phyloP scores from a whole-genome alignment of 116 monocot species.

The Trichopus zeylanicus region DNA sequence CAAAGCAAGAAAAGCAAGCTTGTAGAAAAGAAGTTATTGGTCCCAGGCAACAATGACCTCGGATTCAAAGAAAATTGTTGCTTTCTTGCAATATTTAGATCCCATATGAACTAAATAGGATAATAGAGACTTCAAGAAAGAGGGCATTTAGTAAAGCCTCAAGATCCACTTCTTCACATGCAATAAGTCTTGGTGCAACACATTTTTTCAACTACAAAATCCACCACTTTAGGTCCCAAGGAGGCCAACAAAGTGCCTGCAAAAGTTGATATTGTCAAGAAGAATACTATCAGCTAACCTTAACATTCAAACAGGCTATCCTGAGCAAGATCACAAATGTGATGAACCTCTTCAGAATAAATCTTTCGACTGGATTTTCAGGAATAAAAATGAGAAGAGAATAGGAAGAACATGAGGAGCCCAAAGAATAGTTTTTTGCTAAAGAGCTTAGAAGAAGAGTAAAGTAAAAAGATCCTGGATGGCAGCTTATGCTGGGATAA shows the following conservation, averaged over 20 bases:
- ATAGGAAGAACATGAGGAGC: too few species aligned
- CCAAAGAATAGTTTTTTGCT: too few species aligned
- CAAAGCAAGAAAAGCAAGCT: neutral
- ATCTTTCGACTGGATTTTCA: neutral
- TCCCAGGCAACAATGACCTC: neutral
- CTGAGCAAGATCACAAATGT: slow-evolving; percentile 1
- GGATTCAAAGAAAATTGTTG: neutral
- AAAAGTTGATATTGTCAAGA: slow-evolving; percentile 19
- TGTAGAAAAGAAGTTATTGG: neutral
- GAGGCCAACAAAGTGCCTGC: slow-evolving; percentile 18
- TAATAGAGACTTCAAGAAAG: neutral
- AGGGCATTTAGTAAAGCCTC: slow-evolving; percentile 5
- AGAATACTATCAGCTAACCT: slow-evolving; percentile 6
- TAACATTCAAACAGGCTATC: slow-evolving; percentile 2
- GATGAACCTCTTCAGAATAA: neutral
- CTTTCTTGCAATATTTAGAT: neutral
- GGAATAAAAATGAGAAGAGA: neutral
- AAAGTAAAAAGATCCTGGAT: too few species aligned
- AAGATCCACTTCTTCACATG: neutral
- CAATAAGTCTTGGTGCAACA: slow-evolving; percentile 2
- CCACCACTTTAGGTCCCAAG: slow-evolving; percentile 9
- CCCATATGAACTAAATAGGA: neutral
- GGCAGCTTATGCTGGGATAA: too few species aligned
- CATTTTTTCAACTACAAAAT: slow-evolving; percentile 2
- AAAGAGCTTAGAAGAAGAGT: too few species aligned